Percentiles rank a stretch among this genome's conserved stretches.
Conservation (phyloP, 2,329 filamentous ascomycete genomes). For the Cadophora sp. region DNA sequence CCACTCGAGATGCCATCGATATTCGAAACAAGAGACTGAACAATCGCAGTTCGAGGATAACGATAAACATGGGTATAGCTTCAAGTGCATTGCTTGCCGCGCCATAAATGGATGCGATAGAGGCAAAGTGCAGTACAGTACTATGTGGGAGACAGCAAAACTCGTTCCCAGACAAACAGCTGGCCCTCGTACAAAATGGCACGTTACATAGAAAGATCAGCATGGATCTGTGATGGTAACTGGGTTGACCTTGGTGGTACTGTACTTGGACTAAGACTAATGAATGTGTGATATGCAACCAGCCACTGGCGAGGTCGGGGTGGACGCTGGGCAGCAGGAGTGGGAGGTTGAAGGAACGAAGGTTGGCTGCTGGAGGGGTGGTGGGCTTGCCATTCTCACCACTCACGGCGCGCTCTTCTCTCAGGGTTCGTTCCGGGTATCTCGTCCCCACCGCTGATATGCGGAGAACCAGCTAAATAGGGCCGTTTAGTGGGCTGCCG, state of each 20-base stretch:
- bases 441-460: conserved; percentile 15
- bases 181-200: conserved; percentile 27
- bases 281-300: conserved; percentile 37
- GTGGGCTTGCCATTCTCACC: conserved; percentile 15
- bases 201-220: conserved; percentile 36
- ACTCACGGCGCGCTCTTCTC: conserved; percentile 8
- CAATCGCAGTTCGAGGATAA: conserved; percentile 12
- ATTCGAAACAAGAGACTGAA: not conserved
- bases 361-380: not conserved
- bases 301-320: conserved; percentile 25
- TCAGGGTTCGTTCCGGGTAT: conserved; percentile 15
- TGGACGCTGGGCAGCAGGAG: not conserved
- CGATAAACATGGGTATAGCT: not conserved
- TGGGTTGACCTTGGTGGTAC: not conserved
- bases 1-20: not conserved
- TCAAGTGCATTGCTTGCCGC: not conserved
- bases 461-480: conserved; percentile 22
- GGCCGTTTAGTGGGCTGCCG: conserved; percentile 13
- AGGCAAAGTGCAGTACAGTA: not conserved
- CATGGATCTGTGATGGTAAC: conserved; percentile 21
- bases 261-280: not conserved
- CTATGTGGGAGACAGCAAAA: not conserved
- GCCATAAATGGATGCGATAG: not conserved
- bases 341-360: not conserved
- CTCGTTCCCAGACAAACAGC: conserved; percentile 9